These are phyloP conservation scores for Amanita rubescens DNA, from an alignment of 768 basidiomycete genomes.

Conservation along the genomic window DNA sequence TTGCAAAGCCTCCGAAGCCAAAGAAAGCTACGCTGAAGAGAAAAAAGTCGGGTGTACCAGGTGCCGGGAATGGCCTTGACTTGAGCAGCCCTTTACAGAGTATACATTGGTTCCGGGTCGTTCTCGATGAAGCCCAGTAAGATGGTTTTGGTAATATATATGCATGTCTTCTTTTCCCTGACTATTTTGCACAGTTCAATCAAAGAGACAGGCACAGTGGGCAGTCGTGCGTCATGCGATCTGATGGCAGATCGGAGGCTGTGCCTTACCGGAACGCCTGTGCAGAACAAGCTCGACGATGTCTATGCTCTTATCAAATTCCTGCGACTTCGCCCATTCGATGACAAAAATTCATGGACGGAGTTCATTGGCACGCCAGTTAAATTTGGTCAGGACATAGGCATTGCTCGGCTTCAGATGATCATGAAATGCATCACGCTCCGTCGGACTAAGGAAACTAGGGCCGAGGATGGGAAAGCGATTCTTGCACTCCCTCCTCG, in stretches of 20 bases:
- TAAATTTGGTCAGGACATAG: conserved; percentile 85
- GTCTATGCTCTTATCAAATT: conserved; percentile 97
- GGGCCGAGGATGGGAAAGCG: conserved; percentile 66
- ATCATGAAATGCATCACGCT: conserved; percentile 97
- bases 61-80: conserved; percentile 30
- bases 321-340: conserved; percentile 82
- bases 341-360: conserved; percentile 90
- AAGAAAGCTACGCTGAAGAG: conserved; percentile 66
- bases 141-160: conserved; percentile 25
- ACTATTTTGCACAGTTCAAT: conserved; percentile 59
- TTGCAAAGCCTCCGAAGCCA: conserved; percentile 51
- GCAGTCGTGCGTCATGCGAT: conserved; percentile 92
- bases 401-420: conserved; percentile 88
- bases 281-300: conserved; percentile 98
- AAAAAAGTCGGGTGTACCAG: conserved; percentile 39
- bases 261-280: conserved; percentile 95
- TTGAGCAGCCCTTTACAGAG: conserved; percentile 81
- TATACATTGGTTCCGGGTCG: conserved; percentile 93
- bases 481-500: conserved; percentile 88
- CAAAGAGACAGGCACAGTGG: conserved; percentile 93
- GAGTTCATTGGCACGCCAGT: conserved; percentile 90
- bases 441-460: conserved; percentile 92
- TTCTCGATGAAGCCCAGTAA: conserved; percentile 93
- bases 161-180: neutral
- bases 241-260: conserved; percentile 88